Base-by-base conservation (phyloP, 441 rosid genomes). In the Populus hybrid region DNA sequence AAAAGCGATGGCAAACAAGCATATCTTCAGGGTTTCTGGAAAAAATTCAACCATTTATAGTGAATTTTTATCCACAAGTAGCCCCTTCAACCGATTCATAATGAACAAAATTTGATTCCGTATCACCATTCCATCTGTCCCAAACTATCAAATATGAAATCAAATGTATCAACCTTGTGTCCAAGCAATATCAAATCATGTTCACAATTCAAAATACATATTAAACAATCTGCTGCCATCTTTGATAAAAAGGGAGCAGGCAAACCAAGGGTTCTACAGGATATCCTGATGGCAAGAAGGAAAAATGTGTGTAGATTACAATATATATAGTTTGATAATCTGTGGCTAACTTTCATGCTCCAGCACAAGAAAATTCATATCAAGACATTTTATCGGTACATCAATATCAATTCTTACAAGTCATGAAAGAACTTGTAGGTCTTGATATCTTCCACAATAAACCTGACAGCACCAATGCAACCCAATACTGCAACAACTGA, bases 391-490 rank as follows among this genome's bases (percentile, higher is more conserved):
- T 8, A 34, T 32, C 21, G 5, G 7, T 68, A 6, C 18, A 71
- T 9, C 26, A 65, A 46, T 16, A 18, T 8, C 6, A 12, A 16
- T 70, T 40, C 50, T 67, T 85, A 86, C 82, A 87, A 75, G 46
- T 89, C 90, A 72, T 87, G 83, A 59, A 89, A 89, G 82, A 86
- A 81, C 79, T 74, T 70, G 72, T 82, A 85, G 7, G 88, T 83
- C 78, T 78, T 76, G 72, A 85, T 67, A 73, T 87, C 92, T 75
- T 81, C 84, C 1, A 79, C 69, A 3, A 89, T 80, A 64, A 87
- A 81, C 82, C 81, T 87, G 34, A 87, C 70, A 14, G 92, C 86
- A 69, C 92, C 92, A 9, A 83, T 74, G 84, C 89, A 89, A 38
- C 89, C 88, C 80, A 89, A 72, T 19, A 81, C 38, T 23, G 89